Evolutionary conservation across 352 stramenopile genomes (phyloP), one percentile per base, ranked within the genome.

Genomic region (Pythium insidiosum): DNA sequence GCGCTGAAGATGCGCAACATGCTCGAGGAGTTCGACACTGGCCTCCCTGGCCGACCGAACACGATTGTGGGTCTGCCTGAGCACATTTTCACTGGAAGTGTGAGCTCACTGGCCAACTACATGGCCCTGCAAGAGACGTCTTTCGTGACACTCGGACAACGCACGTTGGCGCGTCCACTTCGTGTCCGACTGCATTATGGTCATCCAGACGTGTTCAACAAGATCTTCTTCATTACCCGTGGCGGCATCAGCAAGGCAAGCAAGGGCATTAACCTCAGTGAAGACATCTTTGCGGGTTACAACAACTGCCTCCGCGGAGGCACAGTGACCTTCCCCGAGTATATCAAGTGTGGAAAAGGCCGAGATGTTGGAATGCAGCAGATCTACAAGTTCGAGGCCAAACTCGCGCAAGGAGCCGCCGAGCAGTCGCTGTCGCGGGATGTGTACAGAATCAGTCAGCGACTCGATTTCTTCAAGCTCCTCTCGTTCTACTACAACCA

Each of bases 361-460:
- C 91, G 96, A 41, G 96, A 99, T 86, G 96, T 99, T 21, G 96
- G 96, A 33, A 98, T 99, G 94, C 97, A 98, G 59, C 96, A 99
- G 62, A 99, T 99, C 53, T 99, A 99, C 79, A 98, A 99, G 68
- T 99, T 99, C 51, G 96, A 99, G 66, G 95, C 96, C 1, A 99
- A 99, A 55, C 70, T 98, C 9, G 95, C 90, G 46, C 94, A 98
- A 66, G 96, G 96, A 39, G 95, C 95, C 10, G 96, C 91, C 2
- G 96, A 99, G 61, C 96, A 99, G 63, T 99, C 94, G 59, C 70
- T 99, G 19, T 98, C 94, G 21, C 84, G 96, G 40, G 96, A 99
- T 75, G 94, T 98, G 19, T 98, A 98, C 68, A 79, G 96, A 22
- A 95, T 99, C 52, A 96, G 91, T 42, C 83, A 98, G 44, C 88